Percentiles rank a stretch among this genome's conserved stretches.
Conservation (phyloP, 2,329 filamentous ascomycete species). For the Alternaria burnsii region DNA sequence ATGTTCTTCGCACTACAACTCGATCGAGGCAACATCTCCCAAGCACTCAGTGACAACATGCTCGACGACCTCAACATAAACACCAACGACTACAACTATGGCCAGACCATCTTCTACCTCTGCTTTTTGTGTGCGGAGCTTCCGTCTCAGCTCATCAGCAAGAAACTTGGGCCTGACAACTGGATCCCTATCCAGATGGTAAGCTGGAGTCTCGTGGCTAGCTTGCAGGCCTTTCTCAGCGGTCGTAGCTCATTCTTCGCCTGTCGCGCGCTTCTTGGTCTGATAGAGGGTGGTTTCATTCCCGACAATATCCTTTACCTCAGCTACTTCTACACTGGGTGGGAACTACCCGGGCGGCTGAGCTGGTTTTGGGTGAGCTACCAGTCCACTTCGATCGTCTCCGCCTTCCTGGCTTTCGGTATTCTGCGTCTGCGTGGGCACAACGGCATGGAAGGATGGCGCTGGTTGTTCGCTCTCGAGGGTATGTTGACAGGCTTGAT, state of each 20-base stretch:
- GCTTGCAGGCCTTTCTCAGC: constrained; percentile 75
- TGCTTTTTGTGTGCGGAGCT: constrained; percentile 73
- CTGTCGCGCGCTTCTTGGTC: constrained; percentile 54
- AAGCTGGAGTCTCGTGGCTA: constrained; percentile 59
- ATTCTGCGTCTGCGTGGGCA: constrained; percentile 60
- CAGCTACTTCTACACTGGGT: constrained; percentile 78
- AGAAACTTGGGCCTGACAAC: constrained; percentile 56
- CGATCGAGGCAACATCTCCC: constrained; percentile 57
- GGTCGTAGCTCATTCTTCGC: constrained; percentile 57
- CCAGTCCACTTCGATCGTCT: constrained; percentile 63
- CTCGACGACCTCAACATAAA: constrained; percentile 43
- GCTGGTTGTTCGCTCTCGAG: constrained; percentile 63
- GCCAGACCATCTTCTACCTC: constrained; percentile 71
- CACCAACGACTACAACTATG: constrained; percentile 52
- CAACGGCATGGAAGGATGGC: constrained; percentile 63
- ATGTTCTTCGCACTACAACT: constrained; percentile 65
- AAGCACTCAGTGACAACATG: constrained; percentile 49
- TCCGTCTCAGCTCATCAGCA: constrained; percentile 58
- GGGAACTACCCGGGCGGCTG: constrained; percentile 72
- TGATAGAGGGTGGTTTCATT: constrained; percentile 64
- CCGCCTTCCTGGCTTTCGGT: constrained; percentile 65
- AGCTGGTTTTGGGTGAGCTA: constrained; percentile 77
- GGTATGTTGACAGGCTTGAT: constrained; percentile 49
- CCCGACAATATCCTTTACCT: constrained; percentile 72
- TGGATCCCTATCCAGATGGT: constrained; percentile 56